phyloP scores from a whole-genome alignment of 805 yeast genomes.

The Yamadazyma tumulicola region DNA sequence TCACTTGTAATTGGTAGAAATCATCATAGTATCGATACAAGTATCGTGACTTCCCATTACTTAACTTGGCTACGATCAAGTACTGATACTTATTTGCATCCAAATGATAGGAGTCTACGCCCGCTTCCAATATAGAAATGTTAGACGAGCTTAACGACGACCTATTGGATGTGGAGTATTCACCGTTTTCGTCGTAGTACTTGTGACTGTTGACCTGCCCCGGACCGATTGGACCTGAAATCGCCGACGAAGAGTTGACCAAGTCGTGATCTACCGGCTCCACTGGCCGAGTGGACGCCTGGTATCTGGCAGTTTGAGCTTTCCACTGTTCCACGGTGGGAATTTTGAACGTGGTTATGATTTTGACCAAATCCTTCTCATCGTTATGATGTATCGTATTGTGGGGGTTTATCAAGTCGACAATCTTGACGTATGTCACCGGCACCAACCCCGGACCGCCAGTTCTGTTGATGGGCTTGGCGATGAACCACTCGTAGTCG shows the following conservation, averaged over 20 bases:
- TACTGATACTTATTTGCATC: slow-evolving; percentile 91
- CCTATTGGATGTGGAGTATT: slow-evolving; percentile 14
- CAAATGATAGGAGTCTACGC: slow-evolving; percentile 74
- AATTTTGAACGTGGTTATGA: slow-evolving; percentile 62
- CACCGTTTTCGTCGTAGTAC: no score
- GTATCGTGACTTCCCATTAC: slow-evolving; percentile 65
- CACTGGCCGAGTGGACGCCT: slow-evolving; percentile 75
- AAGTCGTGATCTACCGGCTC: neutral
- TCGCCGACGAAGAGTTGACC: neutral
- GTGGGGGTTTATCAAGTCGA: slow-evolving; percentile 57
- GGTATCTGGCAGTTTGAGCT: slow-evolving; percentile 81
- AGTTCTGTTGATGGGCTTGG: slow-evolving; percentile 88
- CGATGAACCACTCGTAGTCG: slow-evolving; percentile 95
- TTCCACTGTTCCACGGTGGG: slow-evolving; percentile 98
- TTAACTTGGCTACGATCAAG: slow-evolving; percentile 61
- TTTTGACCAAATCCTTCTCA: slow-evolving; percentile 46
- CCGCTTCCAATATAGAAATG: slow-evolving; percentile 52
- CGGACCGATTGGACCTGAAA: slow-evolving; percentile 1
- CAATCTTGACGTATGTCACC: slow-evolving; percentile 78
- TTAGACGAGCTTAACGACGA: slow-evolving; percentile 28
- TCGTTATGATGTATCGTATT: slow-evolving; percentile 23
- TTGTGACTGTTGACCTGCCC: no score
- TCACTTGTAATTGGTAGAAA: slow-evolving; percentile 90
- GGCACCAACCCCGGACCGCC: slow-evolving; percentile 99
- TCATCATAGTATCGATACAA: slow-evolving; percentile 92